phyloP scores from a whole-genome alignment of 2,329 filamentous ascomycete genomes.

The Ceratocystis papillata region DNA sequence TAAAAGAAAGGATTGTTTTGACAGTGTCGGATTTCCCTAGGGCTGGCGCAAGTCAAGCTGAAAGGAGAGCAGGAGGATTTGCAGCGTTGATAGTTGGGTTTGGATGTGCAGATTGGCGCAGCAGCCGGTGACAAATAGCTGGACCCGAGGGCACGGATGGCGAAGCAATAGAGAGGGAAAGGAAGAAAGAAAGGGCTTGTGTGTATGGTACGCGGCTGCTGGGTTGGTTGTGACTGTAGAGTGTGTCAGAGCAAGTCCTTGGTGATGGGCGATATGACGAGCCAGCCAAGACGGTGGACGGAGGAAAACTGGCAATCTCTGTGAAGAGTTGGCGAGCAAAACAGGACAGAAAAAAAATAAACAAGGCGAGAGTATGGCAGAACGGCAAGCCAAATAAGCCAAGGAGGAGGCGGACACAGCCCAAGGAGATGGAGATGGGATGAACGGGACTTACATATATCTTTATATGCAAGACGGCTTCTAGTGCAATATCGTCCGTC shows the following conservation, averaged over 20 bases:
- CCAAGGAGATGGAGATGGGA: background rate
- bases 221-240: background rate
- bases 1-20: slow-evolving; percentile 12
- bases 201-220: background rate
- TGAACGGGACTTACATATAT: slow-evolving; percentile 10
- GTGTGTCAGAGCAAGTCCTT: background rate
- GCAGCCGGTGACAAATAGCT: background rate
- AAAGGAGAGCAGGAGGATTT: slow-evolving; percentile 1
- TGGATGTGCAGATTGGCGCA: slow-evolving; percentile 11
- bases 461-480: background rate
- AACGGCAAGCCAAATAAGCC: background rate
- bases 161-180: no score
- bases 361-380: background rate
- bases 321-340: background rate
- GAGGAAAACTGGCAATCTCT: background rate
- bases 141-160: background rate
- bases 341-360: background rate
- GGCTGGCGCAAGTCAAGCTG: slow-evolving; percentile 9
- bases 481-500: background rate
- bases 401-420: background rate
- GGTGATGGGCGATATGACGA: background rate
- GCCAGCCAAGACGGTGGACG: background rate
- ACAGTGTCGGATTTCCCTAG: slow-evolving; percentile 11
- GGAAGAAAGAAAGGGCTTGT: background rate
- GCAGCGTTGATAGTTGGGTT: background rate